Evolutionary conservation across 1,139 yeast genomes (phyloP).

Genomic region (Candida gigantensis): DNA sequence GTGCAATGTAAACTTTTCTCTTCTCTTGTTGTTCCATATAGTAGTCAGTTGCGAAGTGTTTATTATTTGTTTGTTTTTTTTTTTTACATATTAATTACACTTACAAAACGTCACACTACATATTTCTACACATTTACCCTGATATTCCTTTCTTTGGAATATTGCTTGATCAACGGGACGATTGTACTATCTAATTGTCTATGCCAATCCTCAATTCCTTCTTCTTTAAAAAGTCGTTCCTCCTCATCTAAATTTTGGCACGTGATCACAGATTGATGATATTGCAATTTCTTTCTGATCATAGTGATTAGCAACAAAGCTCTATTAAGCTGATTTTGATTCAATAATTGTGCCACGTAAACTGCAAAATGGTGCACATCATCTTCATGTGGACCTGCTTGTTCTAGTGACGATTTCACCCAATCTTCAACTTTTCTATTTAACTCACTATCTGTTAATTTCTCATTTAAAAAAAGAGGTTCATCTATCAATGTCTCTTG

Average conservation of each 20-base stretch:
- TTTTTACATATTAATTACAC: not conserved
- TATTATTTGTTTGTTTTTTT: not conserved
- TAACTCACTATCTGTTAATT: constrained; percentile 29
- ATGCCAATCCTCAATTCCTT: constrained; percentile 27
- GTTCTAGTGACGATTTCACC: constrained; percentile 46
- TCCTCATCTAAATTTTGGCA: constrained; percentile 2
- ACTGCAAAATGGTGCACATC: constrained; percentile 47
- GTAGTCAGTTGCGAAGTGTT: not conserved
- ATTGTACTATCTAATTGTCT: constrained; percentile 13
- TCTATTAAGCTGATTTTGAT: constrained; percentile 21
- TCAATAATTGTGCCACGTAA: constrained; percentile 24
- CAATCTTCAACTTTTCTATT: constrained; percentile 43
- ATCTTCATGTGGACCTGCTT: constrained; percentile 58
- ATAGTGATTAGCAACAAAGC: constrained; percentile 23
- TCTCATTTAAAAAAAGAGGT: constrained; percentile 40
- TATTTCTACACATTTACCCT: not conserved
- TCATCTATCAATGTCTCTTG: constrained; percentile 22
- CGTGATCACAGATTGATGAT: constrained; percentile 12
- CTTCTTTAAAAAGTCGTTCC: constrained; percentile 14
- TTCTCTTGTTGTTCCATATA: not conserved
- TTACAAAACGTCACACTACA: not conserved
- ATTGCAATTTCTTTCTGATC: constrained; percentile 18
- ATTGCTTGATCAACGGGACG: constrained; percentile 10
- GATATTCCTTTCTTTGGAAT: constrained; percentile 4
- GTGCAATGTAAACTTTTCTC: constrained; percentile 25